Evolutionary conservation across 2,329 filamentous ascomycete species (phyloP).

Genomic region (Leptographium galeiforme): DNA sequence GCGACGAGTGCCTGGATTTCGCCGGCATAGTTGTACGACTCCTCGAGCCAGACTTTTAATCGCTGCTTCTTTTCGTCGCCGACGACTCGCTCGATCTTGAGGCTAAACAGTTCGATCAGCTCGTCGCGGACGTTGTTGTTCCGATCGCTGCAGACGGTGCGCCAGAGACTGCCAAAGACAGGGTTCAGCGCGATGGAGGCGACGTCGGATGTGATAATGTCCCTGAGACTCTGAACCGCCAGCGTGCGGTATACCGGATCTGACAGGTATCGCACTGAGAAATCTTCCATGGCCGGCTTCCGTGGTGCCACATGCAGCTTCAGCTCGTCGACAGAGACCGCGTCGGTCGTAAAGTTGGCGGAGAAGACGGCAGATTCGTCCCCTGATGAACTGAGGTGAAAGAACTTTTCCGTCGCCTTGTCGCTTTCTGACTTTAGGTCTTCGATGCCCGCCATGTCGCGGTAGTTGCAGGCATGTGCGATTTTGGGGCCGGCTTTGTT

Average conservation of each 20-base stretch:
- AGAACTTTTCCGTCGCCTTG: too few relatives aligned
- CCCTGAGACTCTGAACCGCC: conserved; percentile 24
- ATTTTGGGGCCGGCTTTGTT: conserved; percentile 10
- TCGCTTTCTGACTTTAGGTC: too few relatives aligned
- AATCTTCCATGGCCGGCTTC: too few relatives aligned
- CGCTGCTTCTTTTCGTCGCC: conserved; percentile 19
- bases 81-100: conserved; percentile 22
- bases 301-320: too few relatives aligned
- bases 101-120: conserved; percentile 28
- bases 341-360: too few relatives aligned
- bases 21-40: conserved; percentile 33
- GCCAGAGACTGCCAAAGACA: conserved; percentile 36
- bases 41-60: conserved; percentile 35
- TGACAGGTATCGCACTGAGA: too few relatives aligned
- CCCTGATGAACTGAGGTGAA: too few relatives aligned
- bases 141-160: conserved; percentile 33
- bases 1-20: conserved; percentile 27
- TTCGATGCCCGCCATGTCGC: too few relatives aligned
- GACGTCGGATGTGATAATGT: conserved; percentile 30
- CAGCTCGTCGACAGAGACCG: too few relatives aligned
- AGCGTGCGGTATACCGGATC: conserved; percentile 24
- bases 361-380: too few relatives aligned
- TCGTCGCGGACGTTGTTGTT: conserved; percentile 24
- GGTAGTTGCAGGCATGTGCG: too few relatives aligned
- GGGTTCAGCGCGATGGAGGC: conserved; percentile 32